Base-by-base conservation (phyloP, 768 basidiomycete genomes). In the Chalciporus pseudorubinellus region DNA sequence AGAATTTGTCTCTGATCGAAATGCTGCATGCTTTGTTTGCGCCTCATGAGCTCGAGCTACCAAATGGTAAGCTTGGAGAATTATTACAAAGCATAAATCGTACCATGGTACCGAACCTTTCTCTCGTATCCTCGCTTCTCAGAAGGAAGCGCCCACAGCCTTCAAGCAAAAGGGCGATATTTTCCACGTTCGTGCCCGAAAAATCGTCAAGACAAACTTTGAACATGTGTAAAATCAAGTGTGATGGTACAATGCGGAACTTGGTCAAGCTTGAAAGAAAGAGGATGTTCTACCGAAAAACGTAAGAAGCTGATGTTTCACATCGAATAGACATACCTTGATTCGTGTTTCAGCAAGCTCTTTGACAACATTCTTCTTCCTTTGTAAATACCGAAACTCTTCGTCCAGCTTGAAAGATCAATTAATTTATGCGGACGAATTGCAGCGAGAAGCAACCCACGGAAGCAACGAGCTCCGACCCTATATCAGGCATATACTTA, bases 201-300 rank as follows among this genome's bases (percentile, higher is more conserved):
- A 99, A 92, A 66, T 98, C 95, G 65, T 98, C 95, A 61, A 98
- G 74, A 69, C 92, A 95, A 45, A 95, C 93, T 81, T 98, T 98
- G 76, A 95, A 89, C 60, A 92, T 88, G 67, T 98, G 95, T 42
- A 99, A 73, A 61, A 98, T 92, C 50, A 95, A 76, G 67, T 98
- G 94, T 4, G 86, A 73, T 24, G 92, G 94, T 8, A 98, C 90
- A 19, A 98, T 84, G 34, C 81, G 77, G 69, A 98, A 98, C 70
- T 99, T 99, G n/a, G 95, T 95, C 60, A 99, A 72, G 68, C 89
- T 95, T 5, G 91, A 88, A 50, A 94, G 70, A 72, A 88, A 99
- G 12, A 82, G 78, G 20, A 91, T 80, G 64, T 98, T 99, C 93
- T 98, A 54, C 47, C 40, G 13, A n/a, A 21, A 34, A 36, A 13